Evolutionary conservation across 2,329 filamentous ascomycete genomes (phyloP).

Genomic region (Sarocladium kiliense): DNA sequence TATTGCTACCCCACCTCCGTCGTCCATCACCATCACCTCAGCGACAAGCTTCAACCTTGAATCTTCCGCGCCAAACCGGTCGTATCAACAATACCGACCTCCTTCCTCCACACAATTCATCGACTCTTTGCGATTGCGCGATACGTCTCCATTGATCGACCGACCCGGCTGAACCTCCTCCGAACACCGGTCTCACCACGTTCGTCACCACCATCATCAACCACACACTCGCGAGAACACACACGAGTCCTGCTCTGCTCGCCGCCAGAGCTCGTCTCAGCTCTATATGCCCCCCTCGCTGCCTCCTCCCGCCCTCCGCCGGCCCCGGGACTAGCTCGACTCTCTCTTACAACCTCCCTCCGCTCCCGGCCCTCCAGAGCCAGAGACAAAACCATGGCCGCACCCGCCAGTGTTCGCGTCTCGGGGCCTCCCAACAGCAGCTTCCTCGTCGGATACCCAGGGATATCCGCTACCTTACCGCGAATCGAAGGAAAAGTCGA

Average conservation of each 20-base stretch:
- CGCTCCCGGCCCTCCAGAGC: slow-evolving; percentile 1
- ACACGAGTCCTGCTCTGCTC: background rate
- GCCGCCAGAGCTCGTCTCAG: background rate
- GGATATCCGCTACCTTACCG: slow-evolving; percentile 95
- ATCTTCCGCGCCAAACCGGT: background rate
- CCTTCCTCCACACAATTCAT: background rate
- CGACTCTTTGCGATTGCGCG: background rate
- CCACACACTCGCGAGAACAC: background rate
- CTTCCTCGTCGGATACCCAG: slow-evolving; percentile 94
- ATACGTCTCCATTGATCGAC: background rate
- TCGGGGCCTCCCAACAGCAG: slow-evolving; percentile 95
- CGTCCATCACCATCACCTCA: slow-evolving; percentile 1
- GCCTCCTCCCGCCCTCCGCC: background rate
- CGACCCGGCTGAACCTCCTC: background rate
- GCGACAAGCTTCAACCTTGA: slow-evolving; percentile 1
- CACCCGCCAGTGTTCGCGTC: slow-evolving; percentile 69
- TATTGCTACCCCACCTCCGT: slow-evolving; percentile 4
- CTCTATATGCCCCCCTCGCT: background rate
- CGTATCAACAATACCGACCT: background rate
- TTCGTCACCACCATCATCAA: background rate
- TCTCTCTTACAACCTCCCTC: background rate
- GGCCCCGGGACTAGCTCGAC: background rate
- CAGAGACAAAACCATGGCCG: no score
- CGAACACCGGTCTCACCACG: background rate
- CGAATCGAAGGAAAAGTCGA: slow-evolving; percentile 98